Percentiles rank a stretch among this genome's conserved stretches.
phyloP scores from a whole-genome alignment of 2,329 filamentous ascomycete genomes.

The Cladosporium sp. region DNA sequence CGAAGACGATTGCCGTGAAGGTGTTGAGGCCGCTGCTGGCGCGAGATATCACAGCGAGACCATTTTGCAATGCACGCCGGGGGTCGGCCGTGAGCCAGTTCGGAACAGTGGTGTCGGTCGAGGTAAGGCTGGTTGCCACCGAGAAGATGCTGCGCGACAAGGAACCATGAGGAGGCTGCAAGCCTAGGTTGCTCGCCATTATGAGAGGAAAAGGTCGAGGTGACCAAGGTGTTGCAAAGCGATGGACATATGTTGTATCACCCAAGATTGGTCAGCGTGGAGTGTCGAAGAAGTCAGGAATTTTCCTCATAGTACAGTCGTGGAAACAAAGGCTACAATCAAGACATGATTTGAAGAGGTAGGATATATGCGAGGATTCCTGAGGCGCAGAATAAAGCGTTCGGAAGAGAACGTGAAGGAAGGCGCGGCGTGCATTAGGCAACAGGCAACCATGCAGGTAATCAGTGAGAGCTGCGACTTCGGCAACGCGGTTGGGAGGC shows the following conservation, averaged over 20 bases:
- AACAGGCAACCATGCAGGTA: slow-evolving; percentile 1
- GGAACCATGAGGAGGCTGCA: background rate
- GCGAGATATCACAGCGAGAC: background rate
- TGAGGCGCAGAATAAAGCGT: too few relatives aligned
- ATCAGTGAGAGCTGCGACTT: background rate
- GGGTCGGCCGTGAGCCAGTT: slow-evolving; percentile 2
- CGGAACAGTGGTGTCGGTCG: background rate
- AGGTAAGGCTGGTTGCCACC: slow-evolving; percentile 4
- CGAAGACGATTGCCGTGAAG: background rate
- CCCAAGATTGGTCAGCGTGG: background rate
- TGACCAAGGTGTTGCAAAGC: background rate
- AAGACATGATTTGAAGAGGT: background rate
- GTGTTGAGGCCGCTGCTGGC: background rate
- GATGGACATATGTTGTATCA: background rate
- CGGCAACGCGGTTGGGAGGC: background rate
- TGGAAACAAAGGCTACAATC: background rate
- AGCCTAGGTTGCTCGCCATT: background rate
- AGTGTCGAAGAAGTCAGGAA: background rate
- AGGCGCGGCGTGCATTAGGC: slow-evolving; percentile 1
- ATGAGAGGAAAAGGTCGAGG: background rate
- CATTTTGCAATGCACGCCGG: slow-evolving; percentile 3
- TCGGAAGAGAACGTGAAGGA: background rate
- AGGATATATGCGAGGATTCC: background rate
- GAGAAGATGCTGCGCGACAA: background rate
- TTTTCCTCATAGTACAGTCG: background rate